Base-by-base conservation (phyloP, 257 asterid species). In the Cordia subcordata region DNA sequence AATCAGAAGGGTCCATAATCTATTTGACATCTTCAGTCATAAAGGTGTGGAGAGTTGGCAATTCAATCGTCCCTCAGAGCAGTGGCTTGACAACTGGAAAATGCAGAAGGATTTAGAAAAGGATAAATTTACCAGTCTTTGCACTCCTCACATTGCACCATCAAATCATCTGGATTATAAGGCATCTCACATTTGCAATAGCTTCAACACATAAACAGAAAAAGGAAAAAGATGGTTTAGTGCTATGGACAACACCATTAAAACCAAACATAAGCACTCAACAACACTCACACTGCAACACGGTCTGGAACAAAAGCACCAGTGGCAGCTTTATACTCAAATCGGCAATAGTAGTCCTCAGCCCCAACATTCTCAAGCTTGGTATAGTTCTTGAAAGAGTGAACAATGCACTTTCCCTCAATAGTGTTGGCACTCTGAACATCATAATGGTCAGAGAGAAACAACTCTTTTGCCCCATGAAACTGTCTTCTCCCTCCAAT, bases 131-230 rank as follows among this genome's bases (percentile, higher is more conserved):
- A 77, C 80, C 83, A 77, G 66, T 77, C 83, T 62, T 82, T 82
- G 73, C 95, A 87, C 49, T 82, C 86, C 69, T 87, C 95, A 57
- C 95, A 87, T 63, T 87, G 96, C 68, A 87, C 96, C 96, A 87
- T 87, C 58, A 87, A 90, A 72, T 87, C 96, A 53, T 87, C 94
- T 2, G 94, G 96, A 68, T 84, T 84, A 65, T 87, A 87, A 15
- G 96, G 96, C 96, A 87, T 82, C 76, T 87, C 94, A 55, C 94
- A 87, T 71, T 87, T 87, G 82, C 94, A 87, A 73, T 87, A 87
- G 72, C 96, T 84, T 69, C 65, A 42, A 42, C 35, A 27, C 35
- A 68, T 20, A 72, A 58, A 64, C 22, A 58, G 10, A 49, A 68
- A 62, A 62, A 21, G 22, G 20, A 38, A 0, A 49, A 33, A 55